phyloP scores from a whole-genome alignment of 73 alveolate species.

The Paramecium biaurelia region DNA sequence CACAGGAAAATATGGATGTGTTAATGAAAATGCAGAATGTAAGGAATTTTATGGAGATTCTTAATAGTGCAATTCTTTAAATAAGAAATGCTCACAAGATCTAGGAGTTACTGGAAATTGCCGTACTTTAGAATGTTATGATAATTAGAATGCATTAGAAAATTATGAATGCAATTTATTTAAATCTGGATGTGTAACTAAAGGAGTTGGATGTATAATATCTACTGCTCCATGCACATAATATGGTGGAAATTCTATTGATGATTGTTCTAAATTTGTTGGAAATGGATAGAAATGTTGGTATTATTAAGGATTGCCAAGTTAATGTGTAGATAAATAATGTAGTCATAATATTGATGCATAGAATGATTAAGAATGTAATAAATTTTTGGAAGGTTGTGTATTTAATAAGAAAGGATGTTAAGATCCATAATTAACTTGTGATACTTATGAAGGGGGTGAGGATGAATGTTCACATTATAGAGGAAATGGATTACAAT shows the following conservation, averaged over 20 bases:
- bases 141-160: not conserved
- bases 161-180: not conserved
- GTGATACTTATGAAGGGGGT: not conserved
- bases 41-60: not conserved
- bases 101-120: not conserved
- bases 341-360: not conserved
- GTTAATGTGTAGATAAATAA: not conserved
- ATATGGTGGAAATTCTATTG: not conserved
- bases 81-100: not conserved
- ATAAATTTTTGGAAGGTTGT: not conserved
- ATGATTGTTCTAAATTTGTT: not conserved
- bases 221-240: not conserved
- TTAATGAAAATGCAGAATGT: not conserved
- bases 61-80: not conserved
- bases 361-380: not conserved
- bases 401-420: conserved; percentile 8
- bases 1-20: not conserved
- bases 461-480: not conserved
- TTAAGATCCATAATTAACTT: not conserved
- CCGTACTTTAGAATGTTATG: not conserved
- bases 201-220: not conserved
- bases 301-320: not conserved
- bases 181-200: not conserved
- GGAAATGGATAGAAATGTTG: not conserved
- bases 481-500: not conserved